phyloP scores from a whole-genome alignment of 768 basidiomycete species.

The Asterophora lycoperdoides region DNA sequence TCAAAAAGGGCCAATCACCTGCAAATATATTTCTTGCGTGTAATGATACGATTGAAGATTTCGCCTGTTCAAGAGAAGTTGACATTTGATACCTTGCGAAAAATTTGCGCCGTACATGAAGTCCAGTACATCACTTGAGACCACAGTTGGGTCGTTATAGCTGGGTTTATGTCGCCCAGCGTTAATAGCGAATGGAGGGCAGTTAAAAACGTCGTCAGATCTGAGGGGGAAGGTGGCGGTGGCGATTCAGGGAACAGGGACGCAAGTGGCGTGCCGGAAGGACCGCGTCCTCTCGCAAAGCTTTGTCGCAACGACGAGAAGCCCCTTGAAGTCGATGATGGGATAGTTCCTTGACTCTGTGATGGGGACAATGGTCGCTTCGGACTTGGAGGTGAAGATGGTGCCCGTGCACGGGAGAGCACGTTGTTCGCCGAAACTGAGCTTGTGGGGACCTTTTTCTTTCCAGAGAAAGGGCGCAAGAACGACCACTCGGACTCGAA shows the following conservation, averaged over 20 bases:
- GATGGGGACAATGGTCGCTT: slow-evolving; percentile 53
- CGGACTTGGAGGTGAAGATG: slow-evolving; percentile 48
- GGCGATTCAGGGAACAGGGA: slow-evolving; percentile 45
- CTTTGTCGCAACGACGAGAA: slow-evolving; percentile 70
- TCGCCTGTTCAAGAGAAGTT: slow-evolving; percentile 49
- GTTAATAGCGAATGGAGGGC: slow-evolving; percentile 80
- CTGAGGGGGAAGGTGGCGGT: slow-evolving; percentile 40
- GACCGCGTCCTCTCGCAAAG: slow-evolving; percentile 48
- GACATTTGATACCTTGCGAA: background rate
- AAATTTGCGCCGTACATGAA: slow-evolving; percentile 58
- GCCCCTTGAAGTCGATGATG: slow-evolving; percentile 45
- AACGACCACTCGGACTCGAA: slow-evolving; percentile 98
- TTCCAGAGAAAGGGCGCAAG: slow-evolving; percentile 64
- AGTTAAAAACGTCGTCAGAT: slow-evolving; percentile 77
- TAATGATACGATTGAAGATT: slow-evolving; percentile 79
- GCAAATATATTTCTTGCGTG: slow-evolving; percentile 94
- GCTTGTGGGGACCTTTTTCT: slow-evolving; percentile 46
- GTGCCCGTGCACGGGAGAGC: slow-evolving; percentile 30
- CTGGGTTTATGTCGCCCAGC: slow-evolving; percentile 87
- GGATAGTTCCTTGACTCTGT: slow-evolving; percentile 34
- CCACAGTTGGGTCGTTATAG: slow-evolving; percentile 84
- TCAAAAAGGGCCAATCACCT: slow-evolving; percentile 41
- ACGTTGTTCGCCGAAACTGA: slow-evolving; percentile 27
- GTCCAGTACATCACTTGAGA: slow-evolving; percentile 99
- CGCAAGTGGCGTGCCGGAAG: slow-evolving; percentile 44